A percentile compares a stretch with the other conserved stretches of the same genome.
phyloP scores from a whole-genome alignment of 805 yeast species.

The Candida alai region DNA sequence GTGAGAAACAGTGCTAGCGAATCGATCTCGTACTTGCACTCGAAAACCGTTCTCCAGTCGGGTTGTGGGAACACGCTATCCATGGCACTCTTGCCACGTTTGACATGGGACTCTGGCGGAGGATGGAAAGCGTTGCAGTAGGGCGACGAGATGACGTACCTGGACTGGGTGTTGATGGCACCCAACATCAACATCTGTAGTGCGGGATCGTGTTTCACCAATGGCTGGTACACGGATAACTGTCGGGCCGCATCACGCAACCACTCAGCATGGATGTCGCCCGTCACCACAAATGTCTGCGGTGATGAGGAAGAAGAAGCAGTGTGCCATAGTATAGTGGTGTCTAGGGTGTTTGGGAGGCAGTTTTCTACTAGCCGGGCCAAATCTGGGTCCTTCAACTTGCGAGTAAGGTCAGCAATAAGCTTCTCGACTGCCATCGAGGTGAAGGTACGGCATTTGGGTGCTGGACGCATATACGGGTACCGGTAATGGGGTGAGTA shows the following conservation, averaged over 20 bases:
- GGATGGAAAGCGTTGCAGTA: conserved; percentile 94
- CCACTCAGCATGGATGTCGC: conserved; percentile 95
- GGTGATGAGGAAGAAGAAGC: conserved; percentile 23
- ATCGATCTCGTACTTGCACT: conserved; percentile 87
- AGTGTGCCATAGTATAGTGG: conserved; percentile 74
- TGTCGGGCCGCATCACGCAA: conserved; percentile 84
- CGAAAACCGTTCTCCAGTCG: conserved; percentile 70
- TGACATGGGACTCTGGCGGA: conserved; percentile 52
- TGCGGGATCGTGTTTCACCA: conserved; percentile 47
- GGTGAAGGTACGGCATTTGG: conserved; percentile 66
- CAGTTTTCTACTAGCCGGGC: conserved; percentile 76
- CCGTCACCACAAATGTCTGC: conserved; percentile 78
- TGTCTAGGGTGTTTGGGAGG: conserved; percentile 83
- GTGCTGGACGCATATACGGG: conserved; percentile 76
- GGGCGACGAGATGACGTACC: conserved; percentile 58
- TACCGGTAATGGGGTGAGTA: conserved; percentile 51
- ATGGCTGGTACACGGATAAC: conserved; percentile 66
- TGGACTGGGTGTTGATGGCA: conserved; percentile 77
- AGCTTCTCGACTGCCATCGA: conserved; percentile 60
- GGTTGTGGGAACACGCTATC: conserved; percentile 71
- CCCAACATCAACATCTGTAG: conserved; percentile 60
- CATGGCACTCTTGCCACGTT: conserved; percentile 46
- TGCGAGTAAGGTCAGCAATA: conserved; percentile 47
- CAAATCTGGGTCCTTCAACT: conserved; percentile 59
- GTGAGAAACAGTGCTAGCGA: conserved; percentile 80